Evolutionary conservation across 73 alveolate species (phyloP), one percentile per base, ranked within the genome.

Genomic region (Paramecium sonneborni): DNA sequence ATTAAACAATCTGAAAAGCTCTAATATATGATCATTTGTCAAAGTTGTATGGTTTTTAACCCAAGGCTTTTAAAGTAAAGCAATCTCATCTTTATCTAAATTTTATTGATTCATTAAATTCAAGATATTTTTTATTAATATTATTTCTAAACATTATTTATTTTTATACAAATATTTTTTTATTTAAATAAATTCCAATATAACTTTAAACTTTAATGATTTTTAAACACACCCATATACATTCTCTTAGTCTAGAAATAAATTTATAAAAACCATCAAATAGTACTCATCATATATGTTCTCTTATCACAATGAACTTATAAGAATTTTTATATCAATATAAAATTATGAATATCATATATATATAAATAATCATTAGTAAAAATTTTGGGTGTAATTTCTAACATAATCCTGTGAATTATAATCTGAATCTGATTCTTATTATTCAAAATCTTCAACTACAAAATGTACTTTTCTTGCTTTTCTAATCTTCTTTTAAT

Each of bases 391-490:
- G 0, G 90, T 79, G 26, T 79, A 79, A 34, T 79, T 79, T 34
- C 90, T 38, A 11, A 79, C 44, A 21, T 79, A 79, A 79, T 79
- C 90, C 55, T 79, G 24, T 39, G 90, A 79, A 34, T 72, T 72
- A 72, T 72, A 72, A 72, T 72, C 86, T 8, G 86, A 72, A 38
- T 72, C 86, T 72, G 86, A 72, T 72, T 72, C 86, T 21, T 72
- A 35, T 79, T 79, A 43, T 20, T 79, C 90, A 15, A 38, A 79
- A 10, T 79, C 90, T 30, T 79, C 74, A 15, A 79, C 90, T 24
- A 79, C 90, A 79, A 79, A 79, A 28, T 79, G 90, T 12, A 79
- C 90, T 23, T 79, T 79, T 79, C 90, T 39, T 43, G 90, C 76
- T 79, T 79, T 79, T 34, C 90, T 79, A 2, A 41, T 39, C 55